phyloP scores from a whole-genome alignment of 208 protist genomes.

The Wallacemonas collosoma region DNA sequence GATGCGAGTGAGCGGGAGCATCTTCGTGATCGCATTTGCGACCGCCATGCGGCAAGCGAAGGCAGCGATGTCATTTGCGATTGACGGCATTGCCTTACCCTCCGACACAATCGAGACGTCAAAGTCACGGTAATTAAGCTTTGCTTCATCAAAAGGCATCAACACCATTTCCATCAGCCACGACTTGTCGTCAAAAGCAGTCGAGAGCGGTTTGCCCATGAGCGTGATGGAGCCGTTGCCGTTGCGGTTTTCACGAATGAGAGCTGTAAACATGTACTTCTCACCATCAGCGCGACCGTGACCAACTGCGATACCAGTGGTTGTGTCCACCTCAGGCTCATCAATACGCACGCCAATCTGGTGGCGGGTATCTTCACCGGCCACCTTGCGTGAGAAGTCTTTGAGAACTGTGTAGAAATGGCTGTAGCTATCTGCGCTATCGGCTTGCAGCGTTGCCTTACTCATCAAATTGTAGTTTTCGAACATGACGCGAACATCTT shows the following conservation, averaged over 20 bases:
- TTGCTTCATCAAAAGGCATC: conserved; percentile 90
- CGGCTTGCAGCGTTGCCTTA: conserved; percentile 67
- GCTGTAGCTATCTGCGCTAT: conserved; percentile 88
- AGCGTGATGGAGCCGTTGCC: conserved; percentile 69
- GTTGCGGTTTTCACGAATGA: conserved; percentile 83
- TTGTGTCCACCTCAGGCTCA: conserved; percentile 70
- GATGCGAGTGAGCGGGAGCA: conserved; percentile 84
- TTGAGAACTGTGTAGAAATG: conserved; percentile 87
- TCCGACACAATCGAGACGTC: conserved; percentile 85
- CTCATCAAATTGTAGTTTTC: conserved; percentile 92
- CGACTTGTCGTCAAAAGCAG: conserved; percentile 82
- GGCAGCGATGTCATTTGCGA: conserved; percentile 84
- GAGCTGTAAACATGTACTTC: conserved; percentile 83
- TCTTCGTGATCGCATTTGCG: conserved; percentile 82
- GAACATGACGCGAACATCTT: conserved; percentile 90
- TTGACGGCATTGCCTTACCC: conserved; percentile 81
- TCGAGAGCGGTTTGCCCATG: conserved; percentile 76
- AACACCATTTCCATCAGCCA: conserved; percentile 92
- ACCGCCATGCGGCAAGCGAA: conserved; percentile 86
- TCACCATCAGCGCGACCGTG: conserved; percentile 82
- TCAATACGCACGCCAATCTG: conserved; percentile 93
- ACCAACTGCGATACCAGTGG: conserved; percentile 82
- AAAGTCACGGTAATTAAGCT: conserved; percentile 84
- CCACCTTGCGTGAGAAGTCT: conserved; percentile 89
- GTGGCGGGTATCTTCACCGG: conserved; percentile 84